Conservation (phyloP, 352 stramenopile genomes). For the Achlya hypogyna region DNA sequence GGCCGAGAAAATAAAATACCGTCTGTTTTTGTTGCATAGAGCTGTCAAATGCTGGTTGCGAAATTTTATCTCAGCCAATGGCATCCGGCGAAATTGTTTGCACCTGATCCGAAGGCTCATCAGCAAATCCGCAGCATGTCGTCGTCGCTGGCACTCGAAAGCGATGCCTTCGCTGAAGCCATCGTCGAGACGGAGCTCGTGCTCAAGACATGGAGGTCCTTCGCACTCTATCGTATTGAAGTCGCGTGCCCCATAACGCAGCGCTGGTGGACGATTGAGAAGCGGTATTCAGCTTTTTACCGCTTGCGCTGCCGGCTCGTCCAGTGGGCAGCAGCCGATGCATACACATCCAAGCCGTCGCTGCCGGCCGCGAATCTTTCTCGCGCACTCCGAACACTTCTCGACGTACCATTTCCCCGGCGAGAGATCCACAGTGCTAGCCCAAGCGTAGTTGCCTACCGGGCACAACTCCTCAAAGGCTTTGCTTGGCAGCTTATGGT, state of each 20-base stretch:
- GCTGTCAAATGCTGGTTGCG: neutral
- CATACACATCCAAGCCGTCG: too few species aligned
- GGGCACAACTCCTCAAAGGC: neutral
- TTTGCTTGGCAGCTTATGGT: neutral
- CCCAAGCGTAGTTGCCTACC: neutral
- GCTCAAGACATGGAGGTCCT: neutral
- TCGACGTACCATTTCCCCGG: constrained; percentile 3
- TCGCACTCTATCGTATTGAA: neutral
- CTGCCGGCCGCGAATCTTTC: neutral
- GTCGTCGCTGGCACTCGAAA: neutral
- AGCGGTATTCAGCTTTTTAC: constrained; percentile 14
- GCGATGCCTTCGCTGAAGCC: neutral
- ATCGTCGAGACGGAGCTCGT: neutral
- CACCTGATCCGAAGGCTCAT: neutral
- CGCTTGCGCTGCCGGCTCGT: neutral
- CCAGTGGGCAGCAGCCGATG: neutral
- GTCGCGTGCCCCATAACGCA: neutral
- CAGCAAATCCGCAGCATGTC: neutral
- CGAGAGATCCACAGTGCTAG: neutral
- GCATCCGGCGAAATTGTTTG: neutral
- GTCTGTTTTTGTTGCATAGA: neutral
- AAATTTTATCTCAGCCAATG: neutral
- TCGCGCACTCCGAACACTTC: neutral
- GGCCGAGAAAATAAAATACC: too few species aligned
- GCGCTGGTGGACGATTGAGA: constrained; percentile 5